Evolutionary conservation across 768 basidiomycete genomes (phyloP).

Genomic region (Auriculariales sp.): DNA sequence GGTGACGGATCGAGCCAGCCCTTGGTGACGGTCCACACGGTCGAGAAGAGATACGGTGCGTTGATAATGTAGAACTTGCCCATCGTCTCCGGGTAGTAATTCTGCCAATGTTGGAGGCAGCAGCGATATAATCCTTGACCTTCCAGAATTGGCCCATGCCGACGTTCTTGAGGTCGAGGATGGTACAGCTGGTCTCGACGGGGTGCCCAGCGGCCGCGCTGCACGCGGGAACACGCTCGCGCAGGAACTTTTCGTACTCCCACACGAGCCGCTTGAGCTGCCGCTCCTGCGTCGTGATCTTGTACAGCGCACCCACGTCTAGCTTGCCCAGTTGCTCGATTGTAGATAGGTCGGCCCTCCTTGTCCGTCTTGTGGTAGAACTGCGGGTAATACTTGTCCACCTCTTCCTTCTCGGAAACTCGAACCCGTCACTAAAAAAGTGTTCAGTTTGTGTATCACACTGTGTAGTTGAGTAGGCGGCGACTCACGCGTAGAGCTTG

Average conservation of each 20-base stretch:
- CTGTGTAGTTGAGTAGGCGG: no score
- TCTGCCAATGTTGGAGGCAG: constrained; percentile 72
- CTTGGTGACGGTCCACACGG: constrained; percentile 81
- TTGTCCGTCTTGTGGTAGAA: constrained; percentile 95
- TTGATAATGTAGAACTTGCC: constrained; percentile 99
- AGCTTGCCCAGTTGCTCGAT: constrained; percentile 85
- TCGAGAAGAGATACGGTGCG: constrained; percentile 82
- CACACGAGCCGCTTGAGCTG: constrained; percentile 77
- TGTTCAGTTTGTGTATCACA: no score
- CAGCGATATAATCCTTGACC: constrained; percentile 83
- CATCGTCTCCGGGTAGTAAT: constrained; percentile 89
- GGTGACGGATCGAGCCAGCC: constrained; percentile 90
- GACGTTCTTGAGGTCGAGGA: constrained; percentile 64
- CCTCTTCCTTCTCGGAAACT: constrained; percentile 70
- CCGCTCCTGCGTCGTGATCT: constrained; percentile 71
- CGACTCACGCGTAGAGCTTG: no score
- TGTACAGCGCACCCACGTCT: constrained; percentile 73
- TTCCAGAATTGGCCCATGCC: constrained; percentile 66
- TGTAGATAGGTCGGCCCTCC: constrained; percentile 94
- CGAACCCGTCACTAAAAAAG: constrained; percentile 62
- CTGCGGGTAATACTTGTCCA: constrained; percentile 89
- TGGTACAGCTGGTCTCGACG: constrained; percentile 94
- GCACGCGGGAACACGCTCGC: constrained; percentile 69
- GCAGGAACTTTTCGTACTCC: constrained; percentile 86
- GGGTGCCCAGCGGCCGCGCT: constrained; percentile 60